Conservation (phyloP, 129 eudicot genomes). For the Calendula officinalis region DNA sequence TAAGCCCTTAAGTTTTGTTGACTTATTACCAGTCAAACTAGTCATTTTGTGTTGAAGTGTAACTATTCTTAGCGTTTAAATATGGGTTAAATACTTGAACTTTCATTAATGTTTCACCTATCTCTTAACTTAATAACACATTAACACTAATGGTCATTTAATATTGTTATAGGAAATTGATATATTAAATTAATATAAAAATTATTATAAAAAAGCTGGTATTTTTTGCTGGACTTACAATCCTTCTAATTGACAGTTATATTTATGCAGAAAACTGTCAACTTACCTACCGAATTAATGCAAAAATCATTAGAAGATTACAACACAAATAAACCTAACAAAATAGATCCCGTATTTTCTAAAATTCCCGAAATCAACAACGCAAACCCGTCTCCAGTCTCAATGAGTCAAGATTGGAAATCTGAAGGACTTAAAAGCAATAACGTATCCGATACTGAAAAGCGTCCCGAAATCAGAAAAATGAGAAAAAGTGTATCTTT, state of each 20-base stretch:
- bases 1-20: too few species aligned
- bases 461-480: conserved; percentile 26
- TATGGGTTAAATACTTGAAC: too few species aligned
- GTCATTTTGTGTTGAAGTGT: too few species aligned
- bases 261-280: conserved; percentile 57
- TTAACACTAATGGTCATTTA: too few species aligned
- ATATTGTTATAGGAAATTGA: too few species aligned
- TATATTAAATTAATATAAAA: too few species aligned
- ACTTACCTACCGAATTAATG: conserved; percentile 69
- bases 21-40: too few species aligned
- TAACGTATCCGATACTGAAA: conserved; percentile 39
- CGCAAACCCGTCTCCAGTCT: conserved; percentile 35
- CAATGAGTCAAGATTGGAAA: conserved; percentile 48
- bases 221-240: not conserved
- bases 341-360: conserved; percentile 15
- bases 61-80: too few species aligned
- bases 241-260: conserved; percentile 28
- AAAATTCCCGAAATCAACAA: conserved; percentile 22
- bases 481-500: conserved; percentile 66
- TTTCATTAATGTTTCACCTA: too few species aligned
- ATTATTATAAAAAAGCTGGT: not conserved
- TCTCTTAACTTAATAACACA: too few species aligned
- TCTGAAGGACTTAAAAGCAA: conserved; percentile 63
- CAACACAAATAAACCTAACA: conserved; percentile 26
- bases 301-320: conserved; percentile 65